phyloP scores from a whole-genome alignment of 768 basidiomycete genomes.

The Auricularia cornea region DNA sequence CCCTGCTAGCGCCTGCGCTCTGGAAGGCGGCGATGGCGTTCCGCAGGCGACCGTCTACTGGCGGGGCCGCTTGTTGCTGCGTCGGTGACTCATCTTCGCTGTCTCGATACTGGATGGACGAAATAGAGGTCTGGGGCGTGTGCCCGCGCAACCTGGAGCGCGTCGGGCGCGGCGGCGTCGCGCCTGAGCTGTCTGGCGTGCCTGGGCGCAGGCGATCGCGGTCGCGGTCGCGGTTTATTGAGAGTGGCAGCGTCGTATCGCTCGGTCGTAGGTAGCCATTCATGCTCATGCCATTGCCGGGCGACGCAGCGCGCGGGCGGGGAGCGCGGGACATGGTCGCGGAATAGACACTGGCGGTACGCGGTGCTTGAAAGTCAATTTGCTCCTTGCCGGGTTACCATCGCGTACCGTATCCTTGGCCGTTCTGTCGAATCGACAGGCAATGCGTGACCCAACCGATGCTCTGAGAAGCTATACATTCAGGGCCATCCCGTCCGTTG shows the following conservation, averaged over 20 bases:
- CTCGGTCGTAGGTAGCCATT: neutral
- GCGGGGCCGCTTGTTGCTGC: conserved; percentile 12
- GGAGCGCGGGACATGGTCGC: neutral
- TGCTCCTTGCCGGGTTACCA: neutral
- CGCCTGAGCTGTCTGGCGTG: neutral
- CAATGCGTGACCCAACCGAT: too few relatives aligned
- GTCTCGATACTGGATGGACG: conserved; percentile 3
- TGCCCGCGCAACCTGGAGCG: conserved; percentile 15
- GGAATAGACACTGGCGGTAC: neutral
- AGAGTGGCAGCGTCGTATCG: neutral
- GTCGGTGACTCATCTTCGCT: conserved; percentile 18
- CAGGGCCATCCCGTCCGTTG: too few relatives aligned
- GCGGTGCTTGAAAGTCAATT: neutral
- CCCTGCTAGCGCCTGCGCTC: conserved; percentile 47
- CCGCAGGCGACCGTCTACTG: conserved; percentile 38
- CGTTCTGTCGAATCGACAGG: too few relatives aligned
- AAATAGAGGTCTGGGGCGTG: conserved; percentile 11
- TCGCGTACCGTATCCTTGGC: too few relatives aligned
- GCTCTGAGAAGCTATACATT: too few relatives aligned
- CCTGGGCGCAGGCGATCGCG: neutral
- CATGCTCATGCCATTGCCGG: neutral
- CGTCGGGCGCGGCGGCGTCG: conserved; percentile 18
- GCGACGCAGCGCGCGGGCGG: neutral
- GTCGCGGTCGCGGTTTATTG: neutral
- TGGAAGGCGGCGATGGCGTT: conserved; percentile 65